Conservation (phyloP, 371 early-diverging fungal species). For the Rhizopus delemar region DNA sequence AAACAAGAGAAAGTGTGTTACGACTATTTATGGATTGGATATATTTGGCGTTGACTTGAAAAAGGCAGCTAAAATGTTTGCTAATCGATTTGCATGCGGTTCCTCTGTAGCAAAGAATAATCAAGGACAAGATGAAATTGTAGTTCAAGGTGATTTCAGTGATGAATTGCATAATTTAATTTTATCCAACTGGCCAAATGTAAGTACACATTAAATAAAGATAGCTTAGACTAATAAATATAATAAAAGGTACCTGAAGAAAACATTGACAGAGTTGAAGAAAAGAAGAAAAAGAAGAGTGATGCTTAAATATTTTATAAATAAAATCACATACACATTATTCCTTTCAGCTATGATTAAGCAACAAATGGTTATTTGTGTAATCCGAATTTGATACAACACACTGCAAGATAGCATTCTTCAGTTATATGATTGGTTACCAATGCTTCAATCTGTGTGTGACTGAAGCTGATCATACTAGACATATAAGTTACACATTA, state of each 20-base stretch:
- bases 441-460: too few relatives aligned
- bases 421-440: too few relatives aligned
- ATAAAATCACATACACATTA: too few relatives aligned
- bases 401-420: too few relatives aligned
- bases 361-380: too few relatives aligned
- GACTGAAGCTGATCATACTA: too few relatives aligned
- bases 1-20: conserved; percentile 89
- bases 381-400: too few relatives aligned
- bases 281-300: conserved; percentile 61
- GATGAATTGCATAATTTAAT: conserved; percentile 79
- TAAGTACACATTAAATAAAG: conserved; percentile 25
- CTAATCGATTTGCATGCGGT: conserved; percentile 90
- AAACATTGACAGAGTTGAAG: conserved; percentile 66
- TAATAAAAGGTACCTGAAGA: conserved; percentile 62
- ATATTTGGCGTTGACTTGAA: conserved; percentile 89
- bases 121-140: conserved; percentile 88
- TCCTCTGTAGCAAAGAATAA: conserved; percentile 91
- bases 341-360: too few relatives aligned
- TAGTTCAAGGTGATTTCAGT: conserved; percentile 89
- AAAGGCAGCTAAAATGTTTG: conserved; percentile 92
- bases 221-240: not conserved
- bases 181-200: conserved; percentile 60
- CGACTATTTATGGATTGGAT: conserved; percentile 77
- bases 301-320: conserved; percentile 5
- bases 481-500: too few relatives aligned